phyloP scores from a whole-genome alignment of 1,284 basidiomycete species.

The Ceratobasidium sp. region DNA sequence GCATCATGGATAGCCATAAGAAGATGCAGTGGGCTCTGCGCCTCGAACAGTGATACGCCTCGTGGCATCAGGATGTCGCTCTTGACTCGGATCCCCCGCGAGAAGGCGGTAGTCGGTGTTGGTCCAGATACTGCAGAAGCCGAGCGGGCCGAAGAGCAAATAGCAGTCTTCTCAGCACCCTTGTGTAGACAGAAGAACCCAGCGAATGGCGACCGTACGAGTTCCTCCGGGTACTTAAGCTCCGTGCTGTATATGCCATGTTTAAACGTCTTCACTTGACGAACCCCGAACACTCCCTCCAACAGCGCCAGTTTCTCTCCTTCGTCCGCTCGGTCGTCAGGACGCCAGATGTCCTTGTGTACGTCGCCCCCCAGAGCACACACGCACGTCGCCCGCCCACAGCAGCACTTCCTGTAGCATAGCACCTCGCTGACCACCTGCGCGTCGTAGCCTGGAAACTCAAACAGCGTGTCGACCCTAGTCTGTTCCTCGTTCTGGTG shows the following conservation, averaged over 20 bases:
- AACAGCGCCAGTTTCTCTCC: conserved; percentile 2
- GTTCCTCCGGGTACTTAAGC: neutral
- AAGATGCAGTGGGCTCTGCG: conserved; percentile 2
- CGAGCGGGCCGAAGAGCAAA: too few species aligned
- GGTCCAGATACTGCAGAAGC: neutral
- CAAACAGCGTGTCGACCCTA: neutral
- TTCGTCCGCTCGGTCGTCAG: neutral
- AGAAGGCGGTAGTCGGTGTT: neutral
- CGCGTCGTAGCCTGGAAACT: neutral
- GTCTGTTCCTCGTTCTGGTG: too few species aligned
- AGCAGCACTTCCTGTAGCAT: conserved; percentile 25
- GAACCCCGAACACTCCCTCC: neutral
- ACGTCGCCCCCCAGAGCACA: neutral
- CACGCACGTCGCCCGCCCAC: conserved; percentile 20
- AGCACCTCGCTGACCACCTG: conserved; percentile 23
- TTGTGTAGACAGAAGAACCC: neutral
- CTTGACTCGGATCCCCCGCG: neutral
- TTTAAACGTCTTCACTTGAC: conserved; percentile 3
- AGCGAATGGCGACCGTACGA: neutral
- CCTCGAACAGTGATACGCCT: conserved; percentile 7
- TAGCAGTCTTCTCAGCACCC: neutral
- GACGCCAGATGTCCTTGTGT: conserved; percentile 17
- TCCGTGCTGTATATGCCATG: neutral
- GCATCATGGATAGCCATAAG: conserved; percentile 18
- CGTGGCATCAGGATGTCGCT: conserved; percentile 28